Conservation (phyloP, 2,329 filamentous ascomycete species). For the Aspergillus felis region DNA sequence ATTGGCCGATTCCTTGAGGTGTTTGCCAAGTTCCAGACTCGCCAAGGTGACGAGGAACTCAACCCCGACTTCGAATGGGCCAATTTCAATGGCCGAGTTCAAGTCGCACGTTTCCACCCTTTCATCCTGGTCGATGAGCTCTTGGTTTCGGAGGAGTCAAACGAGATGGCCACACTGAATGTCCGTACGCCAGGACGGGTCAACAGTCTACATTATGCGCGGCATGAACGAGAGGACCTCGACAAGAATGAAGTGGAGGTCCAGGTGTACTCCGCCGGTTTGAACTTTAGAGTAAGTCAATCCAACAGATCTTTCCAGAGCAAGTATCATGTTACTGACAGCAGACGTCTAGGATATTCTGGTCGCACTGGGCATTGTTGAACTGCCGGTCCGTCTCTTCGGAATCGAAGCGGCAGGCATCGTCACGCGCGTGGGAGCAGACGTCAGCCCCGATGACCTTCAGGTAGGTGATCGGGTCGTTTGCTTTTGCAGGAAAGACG, state of each 20-base stretch:
- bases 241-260: slow-evolving; percentile 20
- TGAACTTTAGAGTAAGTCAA: slow-evolving; percentile 3
- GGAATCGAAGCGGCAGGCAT: slow-evolving; percentile 22
- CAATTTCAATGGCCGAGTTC: slow-evolving; percentile 7
- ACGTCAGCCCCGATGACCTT: slow-evolving; percentile 12
- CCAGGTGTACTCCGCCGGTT: slow-evolving; percentile 3
- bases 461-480: slow-evolving; percentile 21
- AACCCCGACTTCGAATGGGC: slow-evolving; percentile 19
- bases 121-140: slow-evolving; percentile 1
- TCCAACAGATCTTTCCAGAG: no score
- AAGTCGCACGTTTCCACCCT: slow-evolving; percentile 10
- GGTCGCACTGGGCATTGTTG: slow-evolving; percentile 11
- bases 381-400: slow-evolving; percentile 7
- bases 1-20: slow-evolving; percentile 9
- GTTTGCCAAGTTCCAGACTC: slow-evolving; percentile 9
- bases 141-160: neutral
- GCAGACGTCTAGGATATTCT: slow-evolving; percentile 12
- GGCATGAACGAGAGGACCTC: neutral
- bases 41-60: neutral
- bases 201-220: slow-evolving; percentile 18
- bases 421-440: slow-evolving; percentile 15
- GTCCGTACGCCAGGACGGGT: slow-evolving; percentile 19
- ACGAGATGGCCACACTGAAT: slow-evolving; percentile 4
- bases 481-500: neutral
- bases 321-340: no score